phyloP scores from a whole-genome alignment of 2,329 filamentous ascomycete species.

The Neurospora crassa region DNA sequence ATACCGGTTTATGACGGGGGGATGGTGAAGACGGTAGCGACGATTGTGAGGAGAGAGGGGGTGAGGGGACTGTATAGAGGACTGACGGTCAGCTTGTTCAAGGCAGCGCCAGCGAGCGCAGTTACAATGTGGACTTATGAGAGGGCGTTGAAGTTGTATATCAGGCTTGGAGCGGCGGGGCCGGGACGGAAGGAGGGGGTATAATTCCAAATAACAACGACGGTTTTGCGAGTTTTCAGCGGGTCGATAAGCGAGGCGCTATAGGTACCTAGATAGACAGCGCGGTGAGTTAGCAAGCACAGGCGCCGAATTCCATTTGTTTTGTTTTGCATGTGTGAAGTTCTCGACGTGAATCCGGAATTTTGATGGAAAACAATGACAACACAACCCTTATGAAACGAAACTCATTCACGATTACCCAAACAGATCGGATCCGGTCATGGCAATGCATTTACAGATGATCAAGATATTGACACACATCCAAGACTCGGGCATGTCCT shows the following conservation, averaged over 20 bases:
- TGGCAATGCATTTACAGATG: neutral
- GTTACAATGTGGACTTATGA: constrained; percentile 96
- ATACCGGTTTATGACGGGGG: constrained; percentile 73
- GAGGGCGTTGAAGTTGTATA: constrained; percentile 54
- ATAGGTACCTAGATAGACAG: neutral
- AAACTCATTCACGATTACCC: neutral
- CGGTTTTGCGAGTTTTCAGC: neutral
- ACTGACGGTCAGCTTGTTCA: constrained; percentile 78
- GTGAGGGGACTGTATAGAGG: constrained; percentile 77
- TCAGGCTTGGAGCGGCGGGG: constrained; percentile 22
- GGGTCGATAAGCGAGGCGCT: neutral
- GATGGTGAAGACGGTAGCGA: constrained; percentile 53
- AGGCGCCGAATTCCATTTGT: neutral
- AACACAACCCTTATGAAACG: neutral
- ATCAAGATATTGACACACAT: neutral
- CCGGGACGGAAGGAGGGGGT: constrained; percentile 9
- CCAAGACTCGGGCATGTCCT: neutral
- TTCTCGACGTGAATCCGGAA: neutral
- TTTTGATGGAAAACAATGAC: neutral
- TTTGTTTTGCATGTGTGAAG: too few species aligned
- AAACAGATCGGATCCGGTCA: neutral
- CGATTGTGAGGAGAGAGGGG: constrained; percentile 66
- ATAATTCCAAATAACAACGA: too few species aligned
- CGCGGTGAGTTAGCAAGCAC: neutral
- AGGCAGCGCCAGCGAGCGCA: constrained; percentile 87